phyloP scores from a whole-genome alignment of 2,329 filamentous ascomycete species.

The Neophaeococcomyces aloes region DNA sequence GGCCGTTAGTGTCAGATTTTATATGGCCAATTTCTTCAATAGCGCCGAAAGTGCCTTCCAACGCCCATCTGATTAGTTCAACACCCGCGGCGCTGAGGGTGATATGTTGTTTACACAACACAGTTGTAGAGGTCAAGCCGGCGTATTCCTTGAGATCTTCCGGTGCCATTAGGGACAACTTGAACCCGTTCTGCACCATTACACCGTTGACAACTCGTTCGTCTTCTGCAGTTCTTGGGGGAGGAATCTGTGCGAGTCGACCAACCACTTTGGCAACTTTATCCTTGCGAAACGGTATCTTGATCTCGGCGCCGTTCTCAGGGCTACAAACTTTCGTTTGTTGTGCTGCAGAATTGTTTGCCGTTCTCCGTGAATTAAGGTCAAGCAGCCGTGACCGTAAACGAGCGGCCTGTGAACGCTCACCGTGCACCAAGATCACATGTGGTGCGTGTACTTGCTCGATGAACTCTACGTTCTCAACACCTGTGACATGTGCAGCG shows the following conservation, averaged over 20 bases:
- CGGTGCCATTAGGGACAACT: constrained; percentile 90
- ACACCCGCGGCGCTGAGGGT: constrained; percentile 79
- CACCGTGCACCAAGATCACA: constrained; percentile 92
- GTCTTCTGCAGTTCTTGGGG: constrained; percentile 46
- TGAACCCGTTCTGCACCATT: constrained; percentile 94
- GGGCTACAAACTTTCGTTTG: constrained; percentile 91
- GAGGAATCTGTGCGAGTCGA: constrained; percentile 72
- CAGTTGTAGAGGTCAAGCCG: constrained; percentile 89
- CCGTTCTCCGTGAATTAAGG: constrained; percentile 53
- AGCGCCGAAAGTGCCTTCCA: constrained; percentile 86
- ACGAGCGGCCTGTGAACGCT: constrained; percentile 96
- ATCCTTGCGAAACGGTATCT: constrained; percentile 89
- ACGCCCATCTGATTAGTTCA: constrained; percentile 83
- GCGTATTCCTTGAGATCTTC: constrained; percentile 94
- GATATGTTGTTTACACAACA: constrained; percentile 83
- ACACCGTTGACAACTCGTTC: constrained; percentile 70
- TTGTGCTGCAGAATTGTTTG: constrained; percentile 50
- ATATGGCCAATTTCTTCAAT: constrained; percentile 47
- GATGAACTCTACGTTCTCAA: constrained; percentile 93
- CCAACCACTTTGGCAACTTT: constrained; percentile 95
- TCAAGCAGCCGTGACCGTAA: constrained; percentile 89
- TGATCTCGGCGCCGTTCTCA: constrained; percentile 86
- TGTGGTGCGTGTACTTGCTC: constrained; percentile 86
- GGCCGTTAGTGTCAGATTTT: constrained; percentile 14
- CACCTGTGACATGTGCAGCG: constrained; percentile 90